Evolutionary conservation across 1,284 basidiomycete species (phyloP).

Genomic region (Rhodotorula mucilaginosa): DNA sequence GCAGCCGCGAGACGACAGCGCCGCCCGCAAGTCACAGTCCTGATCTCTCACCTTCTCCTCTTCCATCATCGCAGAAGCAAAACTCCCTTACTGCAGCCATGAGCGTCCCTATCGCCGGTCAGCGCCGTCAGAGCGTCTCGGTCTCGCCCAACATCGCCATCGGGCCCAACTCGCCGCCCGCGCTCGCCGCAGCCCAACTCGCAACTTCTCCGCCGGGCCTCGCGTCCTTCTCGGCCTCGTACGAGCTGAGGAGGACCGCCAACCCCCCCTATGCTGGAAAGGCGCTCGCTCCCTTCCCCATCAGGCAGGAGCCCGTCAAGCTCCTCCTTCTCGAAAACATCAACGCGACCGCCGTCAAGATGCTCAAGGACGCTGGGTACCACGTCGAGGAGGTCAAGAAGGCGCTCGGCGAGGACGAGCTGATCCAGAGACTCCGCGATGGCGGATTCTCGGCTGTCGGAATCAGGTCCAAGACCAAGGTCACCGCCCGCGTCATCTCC

Average conservation of each 20-base stretch:
- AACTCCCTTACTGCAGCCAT: background rate
- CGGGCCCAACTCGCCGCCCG: conserved; percentile 3
- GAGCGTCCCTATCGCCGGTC: background rate
- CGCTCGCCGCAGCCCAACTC: background rate
- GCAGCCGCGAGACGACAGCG: background rate
- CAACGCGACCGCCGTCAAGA: conserved; percentile 80
- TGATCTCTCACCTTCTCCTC: background rate
- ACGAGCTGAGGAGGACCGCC: conserved; percentile 8
- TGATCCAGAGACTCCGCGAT: conserved; percentile 69
- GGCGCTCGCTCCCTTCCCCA: conserved; percentile 34
- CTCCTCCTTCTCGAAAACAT: conserved; percentile 94
- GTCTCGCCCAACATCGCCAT: conserved; percentile 1
- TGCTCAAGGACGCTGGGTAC: conserved; percentile 82
- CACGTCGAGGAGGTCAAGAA: conserved; percentile 87
- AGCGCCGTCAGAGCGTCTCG: conserved; percentile 13
- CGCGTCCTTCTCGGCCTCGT: conserved; percentile 16
- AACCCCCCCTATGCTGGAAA: conserved; percentile 25
- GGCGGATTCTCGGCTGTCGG: conserved; percentile 90
- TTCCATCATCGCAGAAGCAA: background rate
- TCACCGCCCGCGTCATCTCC: conserved; percentile 84
- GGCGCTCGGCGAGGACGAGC: conserved; percentile 88
- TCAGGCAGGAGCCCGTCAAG: conserved; percentile 31
- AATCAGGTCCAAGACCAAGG: conserved; percentile 95
- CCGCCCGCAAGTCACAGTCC: background rate
- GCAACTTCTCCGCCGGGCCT: conserved; percentile 13